Evolutionary conservation across 257 asterid genomes (phyloP).

Genomic region (Leonotis leonurus): DNA sequence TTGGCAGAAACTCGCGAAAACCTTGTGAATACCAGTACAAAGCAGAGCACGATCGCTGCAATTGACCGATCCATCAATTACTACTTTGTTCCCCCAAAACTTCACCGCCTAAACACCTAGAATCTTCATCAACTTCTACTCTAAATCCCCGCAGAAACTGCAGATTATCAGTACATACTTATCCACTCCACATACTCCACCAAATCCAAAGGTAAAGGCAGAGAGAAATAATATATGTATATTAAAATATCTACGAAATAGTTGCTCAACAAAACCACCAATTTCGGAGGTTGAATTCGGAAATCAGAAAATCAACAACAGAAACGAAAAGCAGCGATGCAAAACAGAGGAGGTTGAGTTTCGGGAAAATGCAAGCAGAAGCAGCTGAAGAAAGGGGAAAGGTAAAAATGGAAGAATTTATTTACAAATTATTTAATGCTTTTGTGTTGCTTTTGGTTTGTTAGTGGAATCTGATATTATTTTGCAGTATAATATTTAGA

Average conservation of each 20-base stretch:
- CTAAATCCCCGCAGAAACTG: conserved; percentile 20
- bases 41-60: conserved; percentile 39
- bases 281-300: neutral
- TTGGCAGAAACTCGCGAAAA: conserved; percentile 50
- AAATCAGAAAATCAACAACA: neutral
- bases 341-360: neutral
- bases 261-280: conserved; percentile 1
- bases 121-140: conserved; percentile 14
- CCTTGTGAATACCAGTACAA: conserved; percentile 29
- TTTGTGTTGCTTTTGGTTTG: neutral
- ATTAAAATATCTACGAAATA: neutral
- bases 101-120: conserved; percentile 14
- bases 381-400: conserved; percentile 1
- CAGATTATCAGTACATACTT: conserved; percentile 9
- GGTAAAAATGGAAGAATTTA: neutral
- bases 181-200: conserved; percentile 9
- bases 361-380: conserved; percentile 15
- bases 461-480: conserved; percentile 9
- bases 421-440: neutral
- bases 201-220: neutral
- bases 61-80: conserved; percentile 53
- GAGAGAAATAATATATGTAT: neutral
- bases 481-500: conserved; percentile 5
- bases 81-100: conserved; percentile 5
- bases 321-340: conserved; percentile 4